These are phyloP conservation scores for Ceratobasidium sp. DNA, from an alignment of 1,284 basidiomycete genomes.

Conservation along the genomic window DNA sequence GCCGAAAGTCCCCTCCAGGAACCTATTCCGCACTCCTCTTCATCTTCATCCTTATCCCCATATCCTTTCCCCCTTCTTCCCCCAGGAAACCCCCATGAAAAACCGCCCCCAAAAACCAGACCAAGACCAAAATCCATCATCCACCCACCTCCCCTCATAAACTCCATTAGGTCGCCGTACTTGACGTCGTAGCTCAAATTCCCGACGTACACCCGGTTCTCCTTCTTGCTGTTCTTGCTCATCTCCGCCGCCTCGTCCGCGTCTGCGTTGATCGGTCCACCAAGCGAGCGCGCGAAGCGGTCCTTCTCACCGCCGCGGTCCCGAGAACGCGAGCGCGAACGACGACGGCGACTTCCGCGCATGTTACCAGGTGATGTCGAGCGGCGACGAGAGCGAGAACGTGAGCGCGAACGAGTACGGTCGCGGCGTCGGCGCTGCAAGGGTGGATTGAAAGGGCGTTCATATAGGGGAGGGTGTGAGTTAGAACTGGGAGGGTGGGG, in stretches of 20 bases:
- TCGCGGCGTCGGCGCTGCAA: constrained; percentile 49
- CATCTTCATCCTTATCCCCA: constrained; percentile 4
- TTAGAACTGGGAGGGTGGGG: constrained; percentile 25
- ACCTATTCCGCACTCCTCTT: constrained; percentile 24
- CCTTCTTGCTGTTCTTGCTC: constrained; percentile 92
- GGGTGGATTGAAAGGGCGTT: constrained; percentile 49
- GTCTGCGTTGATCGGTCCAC: constrained; percentile 90
- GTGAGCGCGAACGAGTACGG: constrained; percentile 61
- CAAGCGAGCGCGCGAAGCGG: constrained; percentile 65
- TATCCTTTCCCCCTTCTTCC: constrained; percentile 3
- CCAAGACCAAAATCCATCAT: constrained; percentile 70
- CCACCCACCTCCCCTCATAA: constrained; percentile 99
- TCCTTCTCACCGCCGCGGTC: constrained; percentile 46
- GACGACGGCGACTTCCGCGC: constrained; percentile 65
- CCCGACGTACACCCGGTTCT: constrained; percentile 98
- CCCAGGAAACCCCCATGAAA: constrained; percentile 12
- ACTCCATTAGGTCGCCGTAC: constrained; percentile 97
- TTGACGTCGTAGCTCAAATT: constrained; percentile 98
- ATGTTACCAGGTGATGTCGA: constrained; percentile 64
- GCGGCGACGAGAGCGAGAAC: constrained; percentile 67
- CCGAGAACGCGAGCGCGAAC: constrained; percentile 66
- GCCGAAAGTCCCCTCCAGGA: constrained; percentile 41
- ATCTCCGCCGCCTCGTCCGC: constrained; percentile 90
- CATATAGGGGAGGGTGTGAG: constrained; percentile 45
- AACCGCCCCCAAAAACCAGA: constrained; percentile 53